Base-by-base conservation (phyloP, 345 rosid genomes). In the Salix dunnii region DNA sequence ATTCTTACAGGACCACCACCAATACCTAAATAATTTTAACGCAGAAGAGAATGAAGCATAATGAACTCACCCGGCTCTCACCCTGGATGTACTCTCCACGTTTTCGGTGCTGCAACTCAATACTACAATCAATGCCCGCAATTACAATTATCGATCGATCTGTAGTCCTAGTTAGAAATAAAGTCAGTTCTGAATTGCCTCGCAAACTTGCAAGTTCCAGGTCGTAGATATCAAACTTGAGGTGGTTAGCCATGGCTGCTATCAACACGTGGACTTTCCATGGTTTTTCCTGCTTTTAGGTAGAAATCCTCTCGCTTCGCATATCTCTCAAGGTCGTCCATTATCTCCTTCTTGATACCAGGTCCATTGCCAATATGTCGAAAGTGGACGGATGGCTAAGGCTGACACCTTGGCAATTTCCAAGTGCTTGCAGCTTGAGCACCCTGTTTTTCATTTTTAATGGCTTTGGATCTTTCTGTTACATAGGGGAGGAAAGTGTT, bases 291-390 rank as follows among this genome's bases (percentile, higher is more conserved):
- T 30, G 72, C 75, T 79, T 73, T 76, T n/a, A 65, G 30, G 38
- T 82, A 76, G 70, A 72, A 76, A 2, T 69, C 67, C 46, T 72
- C 48, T 21, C 80, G 33, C 43, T 33, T 69, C 51, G 64, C 70
- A 68, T 77, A 85, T 33, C 81, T 76, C 72, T 82, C 83, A 79
- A 84, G 67, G 67, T 82, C 85, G 35, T 79, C 83, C 35, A 79
- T 70, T 67, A 72, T 36, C 11, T 58, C 80, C 65, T 76, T 67
- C 78, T 81, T 78, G 60, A 23, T 0, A 1, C 4, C 1, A 55
- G 77, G 18, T 85, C 83, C 78, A 82, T 82, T n/a, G 85, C 71
- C 5, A 77, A 36, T 4, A 75, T 79, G 23, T 82, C 82, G 49
- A 79, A 82, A 49, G 81, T 82, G 17, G 83, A 77, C 46, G 82